These are phyloP conservation scores for Lentinus brumalis DNA, from an alignment of 768 basidiomycete species.

Conservation along the genomic window DNA sequence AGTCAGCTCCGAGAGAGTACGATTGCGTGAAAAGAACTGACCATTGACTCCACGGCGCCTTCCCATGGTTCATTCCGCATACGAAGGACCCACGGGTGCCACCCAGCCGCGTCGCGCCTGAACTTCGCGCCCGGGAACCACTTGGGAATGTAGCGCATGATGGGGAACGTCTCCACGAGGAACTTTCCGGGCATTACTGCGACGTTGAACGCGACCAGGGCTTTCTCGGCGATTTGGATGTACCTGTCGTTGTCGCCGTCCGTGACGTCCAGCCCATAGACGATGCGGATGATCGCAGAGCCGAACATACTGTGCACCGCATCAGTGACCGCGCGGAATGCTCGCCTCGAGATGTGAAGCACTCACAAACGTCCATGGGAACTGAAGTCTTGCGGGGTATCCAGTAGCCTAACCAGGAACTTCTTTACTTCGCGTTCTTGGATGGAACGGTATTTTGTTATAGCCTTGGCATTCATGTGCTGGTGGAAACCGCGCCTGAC, in stretches of 20 bases:
- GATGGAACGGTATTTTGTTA: not conserved
- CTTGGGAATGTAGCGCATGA: not conserved
- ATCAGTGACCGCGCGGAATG: not conserved
- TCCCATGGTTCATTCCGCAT: no score
- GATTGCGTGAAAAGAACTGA: no score
- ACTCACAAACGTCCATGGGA: not conserved
- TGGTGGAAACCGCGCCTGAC: conserved; percentile 1
- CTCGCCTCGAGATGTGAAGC: not conserved
- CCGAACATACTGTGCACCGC: not conserved
- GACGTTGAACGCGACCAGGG: not conserved
- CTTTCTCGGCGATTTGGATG: not conserved
- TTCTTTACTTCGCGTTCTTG: not conserved
- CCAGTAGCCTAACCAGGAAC: not conserved
- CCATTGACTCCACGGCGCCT: no score
- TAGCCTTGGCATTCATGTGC: not conserved
- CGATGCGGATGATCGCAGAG: not conserved
- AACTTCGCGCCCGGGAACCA: not conserved
- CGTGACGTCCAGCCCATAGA: not conserved
- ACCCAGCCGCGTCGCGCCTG: not conserved
- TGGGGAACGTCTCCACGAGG: not conserved
- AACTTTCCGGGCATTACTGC: not conserved
- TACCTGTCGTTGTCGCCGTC: not conserved
- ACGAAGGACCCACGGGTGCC: not conserved
- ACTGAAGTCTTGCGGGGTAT: not conserved
- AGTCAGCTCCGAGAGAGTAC: no score